Conservation (phyloP, 2,329 filamentous ascomycete species). For the Trichoderma atrobrunneum region DNA sequence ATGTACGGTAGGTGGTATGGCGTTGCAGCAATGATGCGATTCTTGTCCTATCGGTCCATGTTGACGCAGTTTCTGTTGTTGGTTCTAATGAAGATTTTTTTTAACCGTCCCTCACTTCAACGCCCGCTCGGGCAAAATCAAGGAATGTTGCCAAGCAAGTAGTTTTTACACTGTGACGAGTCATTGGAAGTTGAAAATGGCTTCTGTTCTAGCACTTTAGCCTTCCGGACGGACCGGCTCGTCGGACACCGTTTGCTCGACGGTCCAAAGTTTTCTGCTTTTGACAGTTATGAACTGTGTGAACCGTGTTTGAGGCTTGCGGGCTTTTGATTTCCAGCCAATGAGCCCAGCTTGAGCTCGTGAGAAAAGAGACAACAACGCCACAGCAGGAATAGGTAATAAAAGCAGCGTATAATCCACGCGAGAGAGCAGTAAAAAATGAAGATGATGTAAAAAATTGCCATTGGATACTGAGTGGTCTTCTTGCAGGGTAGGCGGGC, state of each 20-base stretch:
- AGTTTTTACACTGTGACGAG: not conserved
- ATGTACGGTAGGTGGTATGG: not conserved
- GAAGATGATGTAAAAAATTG: not conserved
- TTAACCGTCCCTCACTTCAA: not conserved
- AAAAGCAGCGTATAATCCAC: not conserved
- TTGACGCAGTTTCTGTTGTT: not conserved
- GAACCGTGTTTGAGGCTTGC: not conserved
- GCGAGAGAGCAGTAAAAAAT: not conserved
- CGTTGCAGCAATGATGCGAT: not conserved
- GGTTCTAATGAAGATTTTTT: not conserved
- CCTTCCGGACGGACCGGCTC: constrained; percentile 16
- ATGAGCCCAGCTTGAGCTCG: not conserved
- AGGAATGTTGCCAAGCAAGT: not conserved
- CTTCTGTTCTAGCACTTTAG: not conserved
- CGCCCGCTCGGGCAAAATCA: not conserved
- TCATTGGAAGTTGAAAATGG: not conserved
- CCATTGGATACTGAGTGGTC: not conserved
- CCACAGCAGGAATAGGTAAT: not conserved
- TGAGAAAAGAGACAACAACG: not conserved
- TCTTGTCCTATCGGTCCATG: not conserved
- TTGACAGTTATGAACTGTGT: not conserved
- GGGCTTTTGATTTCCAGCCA: not conserved
- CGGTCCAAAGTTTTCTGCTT: not conserved
- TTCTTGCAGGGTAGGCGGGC: not conserved
- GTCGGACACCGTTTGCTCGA: not conserved